These are phyloP conservation scores for Rhipidocladum racemiflorum DNA, from an alignment of 176 grass and related monocot genomes.

Conservation along the genomic window DNA sequence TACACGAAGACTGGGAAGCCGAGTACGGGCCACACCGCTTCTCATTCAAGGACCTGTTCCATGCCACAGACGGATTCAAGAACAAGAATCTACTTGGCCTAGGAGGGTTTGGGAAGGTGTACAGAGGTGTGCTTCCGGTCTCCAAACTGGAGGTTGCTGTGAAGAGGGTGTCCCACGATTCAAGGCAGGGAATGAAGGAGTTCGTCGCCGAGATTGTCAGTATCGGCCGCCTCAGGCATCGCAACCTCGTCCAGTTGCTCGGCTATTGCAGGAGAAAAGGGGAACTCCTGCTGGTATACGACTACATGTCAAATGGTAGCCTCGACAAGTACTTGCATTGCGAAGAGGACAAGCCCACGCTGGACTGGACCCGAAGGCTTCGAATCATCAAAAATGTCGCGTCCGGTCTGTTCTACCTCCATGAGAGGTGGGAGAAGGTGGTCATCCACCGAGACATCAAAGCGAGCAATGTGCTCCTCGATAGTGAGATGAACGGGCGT, in stretches of 20 bases:
- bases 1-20: conserved; percentile 22
- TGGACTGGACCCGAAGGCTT: conserved; percentile 23
- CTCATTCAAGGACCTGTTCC: conserved; percentile 9
- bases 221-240: neutral
- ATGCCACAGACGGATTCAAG: conserved; percentile 21
- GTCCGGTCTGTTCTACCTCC: conserved; percentile 30
- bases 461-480: conserved; percentile 67
- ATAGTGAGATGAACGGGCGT: conserved; percentile 40
- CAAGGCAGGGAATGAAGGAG: neutral
- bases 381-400: conserved; percentile 13
- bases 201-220: neutral
- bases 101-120: conserved; percentile 27
- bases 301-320: conserved; percentile 24
- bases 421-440: neutral
- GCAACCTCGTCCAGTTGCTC: neutral
- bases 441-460: neutral
- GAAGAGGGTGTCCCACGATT: neutral
- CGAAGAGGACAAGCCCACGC: neutral
- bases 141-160: neutral
- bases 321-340: conserved; percentile 26
- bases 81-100: neutral
- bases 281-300: conserved; percentile 24
- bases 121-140: neutral
- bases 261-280: conserved; percentile 21
- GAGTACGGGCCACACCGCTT: conserved; percentile 18